Evolutionary conservation across 306 rosid species (phyloP), one percentile per base, ranked within the genome.

Genomic region (Lathyrus sativus): DNA sequence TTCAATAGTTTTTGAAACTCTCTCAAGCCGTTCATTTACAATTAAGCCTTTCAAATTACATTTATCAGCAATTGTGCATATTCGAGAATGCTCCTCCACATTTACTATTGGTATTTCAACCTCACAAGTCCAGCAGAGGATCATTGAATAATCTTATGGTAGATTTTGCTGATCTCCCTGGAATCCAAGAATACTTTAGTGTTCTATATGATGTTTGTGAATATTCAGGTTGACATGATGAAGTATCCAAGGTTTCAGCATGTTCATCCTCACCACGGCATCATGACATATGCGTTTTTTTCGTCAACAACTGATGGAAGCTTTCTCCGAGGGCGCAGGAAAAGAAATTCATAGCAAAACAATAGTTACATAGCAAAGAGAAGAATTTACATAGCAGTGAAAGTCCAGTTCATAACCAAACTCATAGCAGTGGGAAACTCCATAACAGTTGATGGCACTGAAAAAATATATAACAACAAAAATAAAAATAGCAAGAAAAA

Each of bases 301-400:
- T 90, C 74, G 22, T 84, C 93, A 68, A 76, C 85, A 45, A 83
- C 88, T 48, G 88, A 70, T 70, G 97, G 97, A 78, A 90, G 82
- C 83, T 82, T 90, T 80, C 82, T 93, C 99, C 99, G 90, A 64
- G 99, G 90, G 22, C n/a, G n/a, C n/a, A n/a, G n/a, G n/a, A n/a
- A n/a, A n/a, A n/a, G n/a, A n/a, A n/a, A n/a, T n/a, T n/a, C n/a
- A n/a, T n/a, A n/a, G n/a, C n/a, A n/a, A n/a, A n/a, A n/a, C n/a
- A n/a, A n/a, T n/a, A n/a, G n/a, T n/a, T n/a, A n/a, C n/a, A n/a
- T n/a, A n/a, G n/a, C n/a, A n/a, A n/a, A n/a, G n/a, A n/a, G n/a
- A n/a, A n/a, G n/a, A n/a, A n/a, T n/a, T n/a, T n/a, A n/a, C n/a
- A n/a, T n/a, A n/a, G n/a, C n/a, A n/a, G n/a, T n/a, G n/a, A n/a